Percentiles rank a stretch among this genome's conserved stretches.
Conservation (phyloP, 176 grass and related monocot genomes). For the Oryza meyeriana region DNA sequence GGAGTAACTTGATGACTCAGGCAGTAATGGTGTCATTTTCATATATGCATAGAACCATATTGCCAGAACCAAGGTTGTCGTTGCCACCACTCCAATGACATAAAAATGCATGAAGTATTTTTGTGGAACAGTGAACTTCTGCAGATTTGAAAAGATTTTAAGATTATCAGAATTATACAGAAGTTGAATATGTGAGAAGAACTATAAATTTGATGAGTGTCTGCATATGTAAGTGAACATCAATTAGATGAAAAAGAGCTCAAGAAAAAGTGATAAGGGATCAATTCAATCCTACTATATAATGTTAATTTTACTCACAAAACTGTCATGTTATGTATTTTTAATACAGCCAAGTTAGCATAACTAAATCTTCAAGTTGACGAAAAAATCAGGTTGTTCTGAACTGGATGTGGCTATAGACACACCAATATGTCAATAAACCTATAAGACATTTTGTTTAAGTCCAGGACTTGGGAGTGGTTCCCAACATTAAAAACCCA, state of each 20-base stretch:
- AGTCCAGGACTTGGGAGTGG: not conserved
- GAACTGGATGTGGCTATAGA: not conserved
- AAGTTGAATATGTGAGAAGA: slow-evolving; percentile 10
- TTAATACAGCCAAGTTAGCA: not conserved
- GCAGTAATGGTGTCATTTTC: slow-evolving; percentile 59
- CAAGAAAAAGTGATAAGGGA: not conserved
- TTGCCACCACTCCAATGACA: slow-evolving; percentile 47
- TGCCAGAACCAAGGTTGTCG: slow-evolving; percentile 59
- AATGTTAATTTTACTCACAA: not conserved
- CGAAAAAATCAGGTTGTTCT: not conserved
- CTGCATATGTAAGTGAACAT: not conserved
- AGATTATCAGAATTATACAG: not conserved
- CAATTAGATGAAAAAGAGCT: not conserved
- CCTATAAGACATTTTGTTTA: not conserved
- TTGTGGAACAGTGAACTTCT: slow-evolving; percentile 92
- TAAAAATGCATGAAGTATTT: slow-evolving; percentile 98
- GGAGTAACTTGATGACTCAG: slow-evolving; percentile 59
- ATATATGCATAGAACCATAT: slow-evolving; percentile 86
- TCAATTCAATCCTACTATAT: not conserved
- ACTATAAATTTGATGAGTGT: not conserved
- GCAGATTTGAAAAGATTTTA: slow-evolving; percentile 35
- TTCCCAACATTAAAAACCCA: not conserved
- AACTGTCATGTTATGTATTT: not conserved
- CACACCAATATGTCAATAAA: not conserved
- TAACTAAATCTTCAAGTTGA: not conserved